phyloP scores from a whole-genome alignment of 1,139 yeast genomes.

The Geotrichum siamense region DNA sequence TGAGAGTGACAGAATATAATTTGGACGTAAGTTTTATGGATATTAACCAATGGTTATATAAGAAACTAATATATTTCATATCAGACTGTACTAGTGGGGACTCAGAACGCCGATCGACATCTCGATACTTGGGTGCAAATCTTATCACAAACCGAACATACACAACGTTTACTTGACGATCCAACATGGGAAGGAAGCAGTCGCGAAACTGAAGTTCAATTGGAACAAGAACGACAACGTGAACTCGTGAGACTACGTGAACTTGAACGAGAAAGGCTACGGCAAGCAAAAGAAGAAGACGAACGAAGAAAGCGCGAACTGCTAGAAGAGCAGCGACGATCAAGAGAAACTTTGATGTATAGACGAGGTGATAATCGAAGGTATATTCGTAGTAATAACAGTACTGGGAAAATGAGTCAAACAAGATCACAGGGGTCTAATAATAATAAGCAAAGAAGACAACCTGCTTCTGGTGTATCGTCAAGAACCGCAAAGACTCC shows the following conservation, averaged over 20 bases:
- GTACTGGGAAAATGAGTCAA: constrained; percentile 3
- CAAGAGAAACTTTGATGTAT: constrained; percentile 8
- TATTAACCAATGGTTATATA: neutral
- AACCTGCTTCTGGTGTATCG: too few relatives aligned
- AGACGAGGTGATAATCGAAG: constrained; percentile 4
- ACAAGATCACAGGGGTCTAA: too few relatives aligned
- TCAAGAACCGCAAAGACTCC: neutral
- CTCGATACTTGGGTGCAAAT: constrained; percentile 33
- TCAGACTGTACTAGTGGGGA: constrained; percentile 23
- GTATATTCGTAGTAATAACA: neutral
- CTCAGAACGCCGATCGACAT: constrained; percentile 30
- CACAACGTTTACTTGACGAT: constrained; percentile 29
- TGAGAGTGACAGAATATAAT: constrained; percentile 24
- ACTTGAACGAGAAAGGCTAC: constrained; percentile 21
- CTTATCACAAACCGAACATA: constrained; percentile 35
- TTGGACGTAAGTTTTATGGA: constrained; percentile 17
- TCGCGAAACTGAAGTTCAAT: constrained; percentile 26
- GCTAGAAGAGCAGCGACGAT: constrained; percentile 6
- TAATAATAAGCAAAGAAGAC: too few relatives aligned
- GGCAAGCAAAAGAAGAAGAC: constrained; percentile 21
- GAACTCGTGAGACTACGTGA: constrained; percentile 22
- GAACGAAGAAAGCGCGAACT: constrained; percentile 18
- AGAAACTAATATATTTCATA: neutral
- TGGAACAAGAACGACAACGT: constrained; percentile 22
- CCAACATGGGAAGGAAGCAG: constrained; percentile 33